Evolutionary conservation across 306 rosid genomes (phyloP).

Genomic region (Fragaria ananassa): DNA sequence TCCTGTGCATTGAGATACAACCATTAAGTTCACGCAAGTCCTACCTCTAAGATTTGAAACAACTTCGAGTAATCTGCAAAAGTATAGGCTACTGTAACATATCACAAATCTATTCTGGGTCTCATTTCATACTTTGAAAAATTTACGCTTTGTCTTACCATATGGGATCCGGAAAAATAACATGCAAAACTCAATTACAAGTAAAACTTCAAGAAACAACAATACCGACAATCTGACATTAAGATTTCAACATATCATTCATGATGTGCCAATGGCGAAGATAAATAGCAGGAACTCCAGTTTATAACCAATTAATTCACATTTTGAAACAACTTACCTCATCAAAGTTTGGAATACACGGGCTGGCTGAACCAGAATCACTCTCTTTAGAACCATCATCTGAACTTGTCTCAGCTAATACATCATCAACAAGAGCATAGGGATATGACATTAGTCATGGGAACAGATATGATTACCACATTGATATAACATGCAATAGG

Average conservation of each 20-base stretch:
- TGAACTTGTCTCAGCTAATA: conserved; percentile 41
- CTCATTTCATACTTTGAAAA: neutral
- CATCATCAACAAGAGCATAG: conserved; percentile 29
- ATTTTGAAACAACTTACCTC: conserved; percentile 46
- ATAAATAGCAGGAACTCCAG: neutral
- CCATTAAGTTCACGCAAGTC: neutral
- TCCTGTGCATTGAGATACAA: neutral
- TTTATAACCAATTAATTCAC: neutral
- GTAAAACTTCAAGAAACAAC: conserved; percentile 2
- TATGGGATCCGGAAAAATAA: conserved; percentile 1
- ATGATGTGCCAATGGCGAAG: neutral
- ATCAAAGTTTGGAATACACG: conserved; percentile 44
- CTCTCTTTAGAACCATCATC: conserved; percentile 49
- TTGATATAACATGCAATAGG: neutral
- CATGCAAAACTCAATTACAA: neutral
- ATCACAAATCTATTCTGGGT: neutral
- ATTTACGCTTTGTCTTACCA: neutral
- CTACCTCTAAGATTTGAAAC: neutral
- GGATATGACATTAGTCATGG: conserved; percentile 20
- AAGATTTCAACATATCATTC: neutral
- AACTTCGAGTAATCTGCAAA: neutral
- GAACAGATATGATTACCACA: neutral
- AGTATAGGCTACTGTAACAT: neutral
- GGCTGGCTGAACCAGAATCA: conserved; percentile 39
- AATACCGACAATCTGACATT: no score